Base-by-base conservation (phyloP, 2,329 filamentous ascomycete genomes). In the Monilinia fructigena region DNA sequence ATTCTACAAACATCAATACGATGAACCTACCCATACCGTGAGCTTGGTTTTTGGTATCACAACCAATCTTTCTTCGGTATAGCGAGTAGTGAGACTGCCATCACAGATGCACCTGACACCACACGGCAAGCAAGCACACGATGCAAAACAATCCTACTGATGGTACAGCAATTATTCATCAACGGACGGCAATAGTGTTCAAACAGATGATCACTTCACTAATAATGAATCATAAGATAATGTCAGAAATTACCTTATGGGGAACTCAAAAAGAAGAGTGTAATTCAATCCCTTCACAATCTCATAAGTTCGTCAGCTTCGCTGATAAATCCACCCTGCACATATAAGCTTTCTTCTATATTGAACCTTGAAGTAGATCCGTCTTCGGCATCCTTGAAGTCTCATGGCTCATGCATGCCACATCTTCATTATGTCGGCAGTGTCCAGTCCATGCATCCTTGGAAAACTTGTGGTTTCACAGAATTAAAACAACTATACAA, bases 391-490 rank as follows among this genome's bases (percentile, higher is more conserved):
- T 63, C 28, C 40, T 35, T 7, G 40, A 18, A 64, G 20, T 35
- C 40, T 64, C 52, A 40, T 56, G 52, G 18, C 48, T 64, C 40
- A 40, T 48, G 40, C 28, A 26, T 11, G 52, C 61, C 61, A 55
- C 40, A 26, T n/a, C 35, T 47, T 23, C 28, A 26, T 38, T 11
- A 56, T 31, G 38, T 31, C 40, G 52, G 52, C 31, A 64, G 52
- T n/a, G 11, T 47, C 26, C n/a, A 47, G 31, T 31, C 23, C 6
- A 31, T 26, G 16, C 18, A 6, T 28, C 11, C 45, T 31, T 40
- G 38, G 26, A 28, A 18, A 28, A 45, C n/a, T 2, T 20, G 18
- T 31, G 40, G 11, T 45, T 11, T 47, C 40, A 28, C 40, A 14
- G 26, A 11, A 12, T 31, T 7, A 16, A 3, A 3, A 28, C 31